Percentiles rank a stretch among this genome's conserved stretches.
These are phyloP conservation scores for Auricularia cornea DNA, from an alignment of 768 basidiomycete genomes.

Conservation along the genomic window DNA sequence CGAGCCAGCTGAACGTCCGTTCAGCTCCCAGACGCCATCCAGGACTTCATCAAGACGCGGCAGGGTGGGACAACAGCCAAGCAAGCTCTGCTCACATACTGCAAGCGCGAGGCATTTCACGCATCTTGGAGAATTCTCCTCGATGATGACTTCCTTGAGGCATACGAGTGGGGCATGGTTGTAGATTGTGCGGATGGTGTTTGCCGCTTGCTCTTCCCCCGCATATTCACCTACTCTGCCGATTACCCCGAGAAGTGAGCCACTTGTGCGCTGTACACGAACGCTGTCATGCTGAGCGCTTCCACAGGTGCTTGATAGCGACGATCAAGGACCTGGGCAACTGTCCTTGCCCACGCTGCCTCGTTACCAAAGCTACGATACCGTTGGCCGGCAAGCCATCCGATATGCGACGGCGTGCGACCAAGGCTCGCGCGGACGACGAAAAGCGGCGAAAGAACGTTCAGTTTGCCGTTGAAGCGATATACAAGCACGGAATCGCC, in stretches of 20 bases:
- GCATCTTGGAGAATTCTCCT: no score
- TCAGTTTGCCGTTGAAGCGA: neutral
- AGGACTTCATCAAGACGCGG: no score
- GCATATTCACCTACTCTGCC: no score
- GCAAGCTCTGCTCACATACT: no score
- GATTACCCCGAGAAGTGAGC: neutral
- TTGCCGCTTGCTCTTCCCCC: no score
- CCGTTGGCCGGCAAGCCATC: conserved; percentile 5
- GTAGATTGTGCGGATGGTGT: no score
- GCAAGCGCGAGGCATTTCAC: no score
- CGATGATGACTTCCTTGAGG: no score
- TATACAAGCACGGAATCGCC: conserved; percentile 8
- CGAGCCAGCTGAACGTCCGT: no score
- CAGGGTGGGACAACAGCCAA: no score
- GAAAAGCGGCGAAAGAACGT: neutral
- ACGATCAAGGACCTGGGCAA: conserved; percentile 13
- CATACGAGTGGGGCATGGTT: no score
- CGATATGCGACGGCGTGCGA: conserved; percentile 5
- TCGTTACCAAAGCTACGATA: conserved; percentile 7
- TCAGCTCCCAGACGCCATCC: no score
- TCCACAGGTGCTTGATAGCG: conserved; percentile 1
- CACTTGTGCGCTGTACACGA: neutral
- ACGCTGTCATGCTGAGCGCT: neutral
- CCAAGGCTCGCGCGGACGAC: conserved; percentile 2
- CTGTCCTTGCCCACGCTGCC: conserved; percentile 17